Evolutionary conservation across 257 asterid genomes (phyloP).

Genomic region (Gynochthodes officinalis): DNA sequence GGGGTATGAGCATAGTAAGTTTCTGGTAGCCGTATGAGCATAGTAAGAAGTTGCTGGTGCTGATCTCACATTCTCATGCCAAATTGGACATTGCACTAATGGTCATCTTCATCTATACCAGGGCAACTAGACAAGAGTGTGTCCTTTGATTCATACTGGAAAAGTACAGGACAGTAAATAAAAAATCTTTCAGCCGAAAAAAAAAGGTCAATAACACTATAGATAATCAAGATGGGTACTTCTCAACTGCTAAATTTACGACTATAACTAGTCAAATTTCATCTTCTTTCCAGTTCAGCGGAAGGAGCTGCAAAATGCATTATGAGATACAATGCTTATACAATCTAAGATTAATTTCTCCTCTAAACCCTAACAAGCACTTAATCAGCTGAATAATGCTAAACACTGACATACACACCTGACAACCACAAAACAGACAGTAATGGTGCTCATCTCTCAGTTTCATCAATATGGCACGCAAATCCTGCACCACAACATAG

Average conservation of each 20-base stretch:
- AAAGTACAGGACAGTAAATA: conserved; percentile 16
- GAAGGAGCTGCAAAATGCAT: not conserved
- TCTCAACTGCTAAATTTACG: not conserved
- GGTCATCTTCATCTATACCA: conserved; percentile 82
- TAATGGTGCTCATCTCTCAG: conserved; percentile 70
- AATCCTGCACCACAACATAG: conserved; percentile 55
- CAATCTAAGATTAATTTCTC: not conserved
- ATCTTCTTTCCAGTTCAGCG: not conserved
- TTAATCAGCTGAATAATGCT: not conserved
- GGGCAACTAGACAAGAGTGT: conserved; percentile 62
- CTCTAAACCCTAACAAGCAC: no score
- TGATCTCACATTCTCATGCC: not conserved
- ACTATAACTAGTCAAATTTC: no score
- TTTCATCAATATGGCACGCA: conserved; percentile 56
- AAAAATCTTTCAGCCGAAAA: conserved; percentile 9
- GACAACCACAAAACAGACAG: conserved; percentile 92
- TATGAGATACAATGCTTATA: not conserved
- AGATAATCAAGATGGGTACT: not conserved
- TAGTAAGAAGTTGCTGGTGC: no score
- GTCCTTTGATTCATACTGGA: conserved; percentile 73
- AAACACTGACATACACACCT: conserved; percentile 36
- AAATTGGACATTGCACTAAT: conserved; percentile 27
- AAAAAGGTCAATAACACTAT: not conserved
- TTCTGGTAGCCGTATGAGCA: no score
- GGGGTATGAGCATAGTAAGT: no score